Conservation (phyloP, 2,329 filamentous ascomycete genomes). For the Aspergillus amoenus region DNA sequence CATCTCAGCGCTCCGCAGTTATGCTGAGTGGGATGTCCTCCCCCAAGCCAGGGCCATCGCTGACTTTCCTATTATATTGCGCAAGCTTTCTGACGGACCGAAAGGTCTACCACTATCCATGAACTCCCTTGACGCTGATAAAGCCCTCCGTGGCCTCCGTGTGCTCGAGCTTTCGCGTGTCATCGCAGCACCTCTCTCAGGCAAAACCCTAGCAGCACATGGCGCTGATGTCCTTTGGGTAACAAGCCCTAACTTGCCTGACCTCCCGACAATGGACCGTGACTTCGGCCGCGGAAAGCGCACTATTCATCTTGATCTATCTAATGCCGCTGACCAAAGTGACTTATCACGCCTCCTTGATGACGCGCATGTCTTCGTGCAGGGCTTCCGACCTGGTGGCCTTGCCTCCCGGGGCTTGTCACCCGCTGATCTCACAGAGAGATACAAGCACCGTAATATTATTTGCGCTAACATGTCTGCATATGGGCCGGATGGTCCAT, state of each 20-base stretch:
- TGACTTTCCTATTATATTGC: constrained; percentile 49
- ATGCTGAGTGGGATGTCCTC: constrained; percentile 52
- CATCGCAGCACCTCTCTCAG: constrained; percentile 40
- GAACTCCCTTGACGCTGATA: constrained; percentile 14
- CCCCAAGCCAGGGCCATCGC: constrained; percentile 48
- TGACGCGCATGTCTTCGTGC: constrained; percentile 45
- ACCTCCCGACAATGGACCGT: constrained; percentile 35
- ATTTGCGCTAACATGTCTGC: constrained; percentile 55
- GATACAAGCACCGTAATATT: constrained; percentile 39
- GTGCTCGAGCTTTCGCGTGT: constrained; percentile 41
- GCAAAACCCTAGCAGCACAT: constrained; percentile 39
- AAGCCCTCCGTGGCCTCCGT: constrained; percentile 42
- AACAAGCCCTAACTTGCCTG: constrained; percentile 35
- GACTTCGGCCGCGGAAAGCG: constrained; percentile 41
- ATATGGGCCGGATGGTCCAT: constrained; percentile 51
- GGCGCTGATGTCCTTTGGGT: constrained; percentile 45
- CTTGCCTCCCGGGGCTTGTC: constrained; percentile 47
- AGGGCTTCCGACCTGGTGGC: constrained; percentile 50
- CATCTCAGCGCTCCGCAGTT: constrained; percentile 52
- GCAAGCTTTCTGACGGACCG: constrained; percentile 29
- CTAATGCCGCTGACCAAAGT: constrained; percentile 18
- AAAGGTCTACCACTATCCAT: too few species aligned
- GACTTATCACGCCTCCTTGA: constrained; percentile 32
- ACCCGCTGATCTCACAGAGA: constrained; percentile 30
- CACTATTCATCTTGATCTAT: constrained; percentile 37